Percentiles rank a stretch among this genome's conserved stretches.
phyloP scores from a whole-genome alignment of 192 early-diverging fungal genomes.

The Coemansia sp. region DNA sequence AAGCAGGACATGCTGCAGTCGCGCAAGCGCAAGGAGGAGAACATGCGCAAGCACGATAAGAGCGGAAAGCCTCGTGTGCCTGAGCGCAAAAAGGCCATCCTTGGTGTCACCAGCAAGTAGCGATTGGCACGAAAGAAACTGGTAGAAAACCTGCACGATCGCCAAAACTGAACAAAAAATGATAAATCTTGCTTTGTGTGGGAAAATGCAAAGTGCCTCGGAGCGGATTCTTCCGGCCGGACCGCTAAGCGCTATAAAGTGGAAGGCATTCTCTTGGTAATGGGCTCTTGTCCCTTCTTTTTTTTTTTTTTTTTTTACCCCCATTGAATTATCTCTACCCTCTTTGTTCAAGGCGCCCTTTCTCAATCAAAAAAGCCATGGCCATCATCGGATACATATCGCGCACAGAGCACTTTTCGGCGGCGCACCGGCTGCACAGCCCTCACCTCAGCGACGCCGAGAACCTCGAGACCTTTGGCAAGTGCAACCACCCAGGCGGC shows the following conservation, averaged over 20 bases:
- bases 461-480: slow-evolving; percentile 76
- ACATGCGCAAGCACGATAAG: slow-evolving; percentile 82
- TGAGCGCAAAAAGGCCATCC: slow-evolving; percentile 70
- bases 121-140: neutral
- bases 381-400: slow-evolving; percentile 63
- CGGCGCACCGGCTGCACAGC: slow-evolving; percentile 86
- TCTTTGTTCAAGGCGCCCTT: neutral
- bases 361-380: neutral
- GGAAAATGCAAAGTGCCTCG: neutral
- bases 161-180: neutral
- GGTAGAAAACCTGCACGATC: neutral
- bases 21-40: slow-evolving; percentile 85
- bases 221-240: neutral
- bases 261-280: neutral
- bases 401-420: slow-evolving; percentile 78
- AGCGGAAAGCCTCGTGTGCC: slow-evolving; percentile 59
- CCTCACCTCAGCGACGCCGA: slow-evolving; percentile 67
- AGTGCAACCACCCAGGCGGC: slow-evolving; percentile 80
- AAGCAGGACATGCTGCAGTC: slow-evolving; percentile 82
- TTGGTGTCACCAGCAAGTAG: slow-evolving; percentile 57
- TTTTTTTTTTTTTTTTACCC: neutral
- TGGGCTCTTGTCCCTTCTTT: neutral
- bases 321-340: neutral
- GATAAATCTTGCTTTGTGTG: neutral
- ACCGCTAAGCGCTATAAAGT: neutral